Evolutionary conservation across 2,329 filamentous ascomycete species (phyloP).

Genomic region (Pestalotiopsis fici): DNA sequence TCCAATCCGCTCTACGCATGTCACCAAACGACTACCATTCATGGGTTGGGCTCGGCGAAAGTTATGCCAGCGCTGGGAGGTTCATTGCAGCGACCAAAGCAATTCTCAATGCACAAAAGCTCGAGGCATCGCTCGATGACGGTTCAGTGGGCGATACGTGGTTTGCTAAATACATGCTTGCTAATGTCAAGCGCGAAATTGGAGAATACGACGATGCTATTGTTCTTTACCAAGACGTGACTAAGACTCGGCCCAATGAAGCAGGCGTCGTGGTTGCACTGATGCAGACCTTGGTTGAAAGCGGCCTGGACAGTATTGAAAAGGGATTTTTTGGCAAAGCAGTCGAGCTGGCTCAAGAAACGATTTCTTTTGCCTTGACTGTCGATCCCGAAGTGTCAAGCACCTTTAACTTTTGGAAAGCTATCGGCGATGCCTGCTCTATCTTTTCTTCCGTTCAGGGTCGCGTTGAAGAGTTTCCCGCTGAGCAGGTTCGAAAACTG

Average conservation of each 20-base stretch:
- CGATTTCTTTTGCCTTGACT: constrained; percentile 66
- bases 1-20: constrained; percentile 84
- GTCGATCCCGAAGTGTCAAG: constrained; percentile 63
- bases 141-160: constrained; percentile 70
- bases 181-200: constrained; percentile 89
- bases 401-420: constrained; percentile 95
- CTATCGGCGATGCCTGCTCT: constrained; percentile 83
- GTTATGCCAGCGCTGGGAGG: constrained; percentile 90
- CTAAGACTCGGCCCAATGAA: constrained; percentile 68
- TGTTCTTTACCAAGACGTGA: constrained; percentile 71
- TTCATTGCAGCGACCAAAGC: constrained; percentile 94
- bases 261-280: constrained; percentile 86
- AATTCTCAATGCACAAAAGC: constrained; percentile 78
- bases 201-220: constrained; percentile 89
- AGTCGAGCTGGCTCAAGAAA: constrained; percentile 67
- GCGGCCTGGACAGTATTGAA: constrained; percentile 73
- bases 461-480: constrained; percentile 64
- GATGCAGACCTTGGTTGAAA: constrained; percentile 85
- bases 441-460: constrained; percentile 80
- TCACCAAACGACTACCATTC: constrained; percentile 88
- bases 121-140: constrained; percentile 63
- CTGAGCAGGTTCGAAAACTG: constrained; percentile 56
- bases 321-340: constrained; percentile 87
- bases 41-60: constrained; percentile 96
- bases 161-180: constrained; percentile 97